Evolutionary conservation across 108 stramenopile species (phyloP), one percentile per base, ranked within the genome.

Genomic region (Mediolabrus comicus): DNA sequence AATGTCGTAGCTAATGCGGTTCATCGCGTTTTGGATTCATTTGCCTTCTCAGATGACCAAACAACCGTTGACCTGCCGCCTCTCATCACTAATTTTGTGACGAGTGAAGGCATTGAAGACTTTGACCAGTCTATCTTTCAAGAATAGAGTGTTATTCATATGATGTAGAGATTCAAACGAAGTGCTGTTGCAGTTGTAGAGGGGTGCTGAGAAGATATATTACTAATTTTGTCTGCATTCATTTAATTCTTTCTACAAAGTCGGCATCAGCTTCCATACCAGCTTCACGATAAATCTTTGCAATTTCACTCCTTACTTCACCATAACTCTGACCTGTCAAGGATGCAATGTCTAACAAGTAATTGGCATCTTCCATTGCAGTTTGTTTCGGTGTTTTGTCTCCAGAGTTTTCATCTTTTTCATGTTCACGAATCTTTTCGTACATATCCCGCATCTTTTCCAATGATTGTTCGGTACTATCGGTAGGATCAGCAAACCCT

Each of bases 321-420:
- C 71, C 72, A 81, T 87, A 93, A 25, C 74, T 75, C 3, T 54
- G 72, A 32, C 83, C 86, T 1, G 83, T 77, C 63, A 93, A 66
- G 14, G 85, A 86, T 7, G 81, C 71, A 11, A 52, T 62, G 72
- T 93, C 92, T 30, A 93, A 62, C 13, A 93, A 60, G 54, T 89
- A 77, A 62, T 87, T 89, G 1, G 89, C 92, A 43, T 88, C 88
- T 34, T 90, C 88, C 26, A 87, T 65, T 0, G 89, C 89, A 16
- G 29, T 64, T 67, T 89, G 87, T 46, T 89, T 83, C 7, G 83
- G 81, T 25, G 92, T 84, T 67, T 77, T 87, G 22, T 80, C 77
- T 0, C 54, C 57, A 33, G 63, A 59, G 57, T 85, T 84, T 16
- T 91, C 87, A 8, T 87, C 83, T 31, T 69, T 51, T 51, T 91